phyloP scores from a whole-genome alignment of 75 land plant species.

The Selaginella moellendorffii region DNA sequence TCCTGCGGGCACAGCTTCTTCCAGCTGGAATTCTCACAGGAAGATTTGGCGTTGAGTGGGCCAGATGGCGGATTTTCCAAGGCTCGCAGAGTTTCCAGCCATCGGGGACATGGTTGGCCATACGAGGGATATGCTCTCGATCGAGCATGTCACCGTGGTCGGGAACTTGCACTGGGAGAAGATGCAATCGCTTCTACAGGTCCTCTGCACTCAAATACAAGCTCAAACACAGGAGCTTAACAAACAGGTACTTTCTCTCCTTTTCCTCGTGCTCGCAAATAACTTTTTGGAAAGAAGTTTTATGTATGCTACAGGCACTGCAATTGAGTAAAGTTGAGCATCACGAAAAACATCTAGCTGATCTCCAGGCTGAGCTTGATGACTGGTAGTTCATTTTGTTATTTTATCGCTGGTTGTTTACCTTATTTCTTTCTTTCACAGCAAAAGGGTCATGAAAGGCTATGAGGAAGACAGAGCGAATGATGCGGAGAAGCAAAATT shows the following conservation, averaged over 20 bases:
- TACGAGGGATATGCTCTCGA: neutral
- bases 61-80: neutral
- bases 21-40: neutral
- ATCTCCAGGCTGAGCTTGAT: neutral
- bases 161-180: neutral
- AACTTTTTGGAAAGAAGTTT: neutral
- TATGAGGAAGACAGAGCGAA: neutral
- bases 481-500: neutral
- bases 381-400: neutral
- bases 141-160: neutral
- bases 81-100: neutral
- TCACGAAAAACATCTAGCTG: neutral
- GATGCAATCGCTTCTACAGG: neutral
- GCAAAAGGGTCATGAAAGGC: neutral
- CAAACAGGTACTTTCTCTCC: neutral
- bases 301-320: neutral
- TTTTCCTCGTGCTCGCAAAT: neutral
- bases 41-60: neutral
- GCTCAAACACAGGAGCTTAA: neutral
- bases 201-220: neutral
- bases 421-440: too few species aligned
- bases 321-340: neutral
- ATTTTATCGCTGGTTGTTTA: neutral
- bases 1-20: neutral
- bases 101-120: neutral